Percentiles rank a stretch among this genome's conserved stretches.
Evolutionary conservation across 169 alveolate genomes (phyloP).

Genomic region (Ichthyophthirius multifiliis): DNA sequence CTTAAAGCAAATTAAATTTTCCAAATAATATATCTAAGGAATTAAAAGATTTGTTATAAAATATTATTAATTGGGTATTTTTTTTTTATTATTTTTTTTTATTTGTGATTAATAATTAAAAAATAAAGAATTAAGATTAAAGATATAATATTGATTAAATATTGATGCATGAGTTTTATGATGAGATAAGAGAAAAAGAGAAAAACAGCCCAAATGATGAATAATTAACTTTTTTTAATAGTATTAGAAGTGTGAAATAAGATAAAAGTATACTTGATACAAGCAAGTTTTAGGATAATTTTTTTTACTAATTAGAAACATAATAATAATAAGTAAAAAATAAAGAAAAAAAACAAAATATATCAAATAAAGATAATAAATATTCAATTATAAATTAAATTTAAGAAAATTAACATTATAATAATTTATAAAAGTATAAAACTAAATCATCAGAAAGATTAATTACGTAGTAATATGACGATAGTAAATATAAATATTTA

Average conservation of each 20-base stretch:
- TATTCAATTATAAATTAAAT: too few species aligned
- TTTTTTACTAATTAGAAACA: neutral
- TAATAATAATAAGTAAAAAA: too few species aligned
- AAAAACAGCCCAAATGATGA: neutral
- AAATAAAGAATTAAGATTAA: neutral
- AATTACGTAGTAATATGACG: too few species aligned
- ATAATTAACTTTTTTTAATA: neutral
- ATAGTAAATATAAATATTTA: too few species aligned
- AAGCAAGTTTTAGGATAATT: neutral
- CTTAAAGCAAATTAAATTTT: neutral
- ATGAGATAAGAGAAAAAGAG: neutral
- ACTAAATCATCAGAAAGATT: too few species aligned
- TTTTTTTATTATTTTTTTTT: neutral
- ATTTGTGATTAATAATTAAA: neutral
- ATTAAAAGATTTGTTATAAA: neutral
- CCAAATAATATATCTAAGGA: neutral
- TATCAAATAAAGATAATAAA: too few species aligned
- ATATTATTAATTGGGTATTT: conserved; percentile 4
- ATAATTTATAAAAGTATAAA: too few species aligned
- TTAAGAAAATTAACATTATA: too few species aligned
- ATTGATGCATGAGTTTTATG: neutral
- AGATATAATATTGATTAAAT: neutral
- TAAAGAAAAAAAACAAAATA: too few species aligned
- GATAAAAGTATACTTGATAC: neutral
- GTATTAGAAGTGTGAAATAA: conserved; percentile 4